These are phyloP conservation scores for Euphrasia arctica DNA, from an alignment of 305 asterid species.

Conservation along the genomic window DNA sequence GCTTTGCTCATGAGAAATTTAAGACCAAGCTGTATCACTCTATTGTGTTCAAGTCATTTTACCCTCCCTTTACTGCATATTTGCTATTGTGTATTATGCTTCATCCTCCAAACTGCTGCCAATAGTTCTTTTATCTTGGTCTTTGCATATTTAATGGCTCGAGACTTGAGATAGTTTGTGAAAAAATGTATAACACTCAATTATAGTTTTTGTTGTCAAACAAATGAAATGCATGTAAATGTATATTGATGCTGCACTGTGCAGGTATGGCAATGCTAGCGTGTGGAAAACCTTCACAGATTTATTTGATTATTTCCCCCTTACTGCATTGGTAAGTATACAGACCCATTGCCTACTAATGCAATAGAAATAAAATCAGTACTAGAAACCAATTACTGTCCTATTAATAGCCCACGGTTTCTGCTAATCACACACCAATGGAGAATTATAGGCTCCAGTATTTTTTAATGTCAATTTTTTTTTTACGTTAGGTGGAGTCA, in stretches of 20 bases:
- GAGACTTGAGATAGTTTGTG: not conserved
- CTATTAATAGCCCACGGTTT: not conserved
- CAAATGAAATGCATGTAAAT: not conserved
- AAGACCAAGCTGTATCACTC: conserved; percentile 7
- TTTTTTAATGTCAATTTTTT: not conserved
- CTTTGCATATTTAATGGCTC: not conserved
- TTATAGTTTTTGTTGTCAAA: not conserved
- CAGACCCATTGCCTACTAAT: not conserved
- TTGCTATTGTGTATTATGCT: too few relatives aligned
- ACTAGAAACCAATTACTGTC: not conserved
- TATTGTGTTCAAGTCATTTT: not conserved
- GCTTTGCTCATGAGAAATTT: not conserved
- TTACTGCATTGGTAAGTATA: conserved; percentile 62
- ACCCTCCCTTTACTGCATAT: too few relatives aligned
- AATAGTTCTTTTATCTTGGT: not conserved
- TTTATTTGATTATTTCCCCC: conserved; percentile 62
- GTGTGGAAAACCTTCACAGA: conserved; percentile 68
- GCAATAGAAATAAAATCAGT: conserved; percentile 1
- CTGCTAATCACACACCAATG: not conserved
- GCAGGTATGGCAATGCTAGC: conserved; percentile 65
- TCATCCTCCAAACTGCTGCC: too few relatives aligned
- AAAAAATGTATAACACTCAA: not conserved
- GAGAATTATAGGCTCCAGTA: conserved; percentile 20
- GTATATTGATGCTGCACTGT: too few relatives aligned
- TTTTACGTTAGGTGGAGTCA: conserved; percentile 53